Evolutionary conservation across 371 early-diverging fungal species (phyloP), one percentile per base, ranked within the genome.

Genomic region (Mortierella sp.): DNA sequence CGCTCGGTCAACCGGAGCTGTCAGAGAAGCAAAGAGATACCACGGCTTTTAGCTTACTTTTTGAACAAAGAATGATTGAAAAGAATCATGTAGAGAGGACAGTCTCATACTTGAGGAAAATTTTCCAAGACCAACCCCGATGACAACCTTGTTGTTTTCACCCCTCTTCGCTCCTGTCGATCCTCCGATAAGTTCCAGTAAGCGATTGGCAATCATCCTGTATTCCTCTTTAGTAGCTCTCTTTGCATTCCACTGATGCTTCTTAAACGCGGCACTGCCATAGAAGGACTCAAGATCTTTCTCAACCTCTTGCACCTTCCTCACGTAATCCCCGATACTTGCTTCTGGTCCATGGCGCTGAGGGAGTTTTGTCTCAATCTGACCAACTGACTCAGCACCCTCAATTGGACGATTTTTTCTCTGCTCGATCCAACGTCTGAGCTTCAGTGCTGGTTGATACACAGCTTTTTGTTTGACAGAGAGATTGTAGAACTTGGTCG

Each of bases 381-480:
- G 9, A 19, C 45, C 44, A 14, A 64, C 57, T 7, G 52, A 52
- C 0, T 0, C 25, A 0, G 11, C 7, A 0, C 52, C 64, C 1
- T 50, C 51, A 14, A 19, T 12, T 11, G 57, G 0, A n/a, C 19
- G 7, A 1, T 16, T 26, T 26, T 57, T 56, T 9, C 61, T 53
- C 3, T 37, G 68, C 37, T 64, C 60, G 43, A 70, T 18, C 64
- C 70, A 70, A 2, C 57, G 25, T 4, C 61, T 47, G 44, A 57
- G 66, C n/a, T 66, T 57, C 2, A 71, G 21, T 4, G 57, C 62
- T 1, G 66, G 62, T 26, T 70, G 70, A 60, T 64, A 60, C 12
- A 60, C 61, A 7, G 61, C 70, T 44, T 70, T 70, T 43, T 64
- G 64, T n/a, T 64, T 64, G 44, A 70, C 53, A 2, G 60, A 57